A percentile compares a stretch with the other conserved stretches of the same genome.
phyloP scores from a whole-genome alignment of 257 asterid genomes.

The Plantago elongata region DNA sequence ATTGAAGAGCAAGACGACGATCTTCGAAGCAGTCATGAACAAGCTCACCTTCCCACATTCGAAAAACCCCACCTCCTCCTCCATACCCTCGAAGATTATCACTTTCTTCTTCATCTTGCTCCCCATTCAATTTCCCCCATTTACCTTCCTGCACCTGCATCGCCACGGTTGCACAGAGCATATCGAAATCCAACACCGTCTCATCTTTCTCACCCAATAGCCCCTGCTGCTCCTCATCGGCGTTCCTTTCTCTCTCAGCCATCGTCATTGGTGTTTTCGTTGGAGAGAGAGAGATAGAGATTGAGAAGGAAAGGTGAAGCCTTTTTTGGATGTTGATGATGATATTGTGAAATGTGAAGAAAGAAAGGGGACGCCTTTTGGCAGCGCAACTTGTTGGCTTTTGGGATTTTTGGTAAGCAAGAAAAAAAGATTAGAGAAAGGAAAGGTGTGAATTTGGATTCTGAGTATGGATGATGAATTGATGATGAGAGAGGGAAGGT shows the following conservation, averaged over 20 bases:
- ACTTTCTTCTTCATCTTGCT: constrained; percentile 24
- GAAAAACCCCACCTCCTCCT: constrained; percentile 55
- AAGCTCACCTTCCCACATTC: constrained; percentile 99
- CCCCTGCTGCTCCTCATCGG: constrained; percentile 33
- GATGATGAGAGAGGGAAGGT: no score
- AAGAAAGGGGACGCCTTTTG: constrained; percentile 16
- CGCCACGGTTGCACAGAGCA: constrained; percentile 88
- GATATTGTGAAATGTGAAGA: no score
- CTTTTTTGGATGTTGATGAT: neutral
- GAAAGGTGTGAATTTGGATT: no score
- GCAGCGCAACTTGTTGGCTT: neutral
- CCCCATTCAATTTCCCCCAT: constrained; percentile 49
- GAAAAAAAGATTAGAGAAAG: neutral
- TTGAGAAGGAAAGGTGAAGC: constrained; percentile 13
- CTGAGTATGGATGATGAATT: no score
- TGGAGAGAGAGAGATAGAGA: no score
- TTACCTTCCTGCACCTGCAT: constrained; percentile 67
- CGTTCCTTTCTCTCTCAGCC: constrained; percentile 16
- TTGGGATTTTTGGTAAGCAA: constrained; percentile 12
- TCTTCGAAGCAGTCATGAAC: constrained; percentile 69
- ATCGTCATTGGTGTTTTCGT: constrained; percentile 17
- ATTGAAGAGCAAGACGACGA: constrained; percentile 68
- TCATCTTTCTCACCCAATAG: constrained; percentile 45
- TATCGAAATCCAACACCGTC: constrained; percentile 75
- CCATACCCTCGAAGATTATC: neutral